These are phyloP conservation scores for Claviceps quebecensis DNA, from an alignment of 2,329 filamentous ascomycete genomes.

Conservation along the genomic window DNA sequence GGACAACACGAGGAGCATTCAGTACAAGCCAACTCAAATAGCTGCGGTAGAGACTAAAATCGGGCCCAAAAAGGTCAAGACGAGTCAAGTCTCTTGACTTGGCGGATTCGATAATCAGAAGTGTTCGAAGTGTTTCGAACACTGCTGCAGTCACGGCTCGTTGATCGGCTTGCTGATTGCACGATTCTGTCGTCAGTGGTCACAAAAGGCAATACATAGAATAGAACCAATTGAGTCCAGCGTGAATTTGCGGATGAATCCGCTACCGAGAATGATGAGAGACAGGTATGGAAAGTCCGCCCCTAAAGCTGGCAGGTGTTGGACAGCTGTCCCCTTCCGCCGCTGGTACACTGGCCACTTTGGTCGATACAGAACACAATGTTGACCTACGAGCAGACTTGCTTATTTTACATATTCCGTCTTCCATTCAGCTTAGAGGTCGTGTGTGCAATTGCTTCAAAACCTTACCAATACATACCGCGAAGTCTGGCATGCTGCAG, in stretches of 20 bases:
- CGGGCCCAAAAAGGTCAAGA: constrained; percentile 15
- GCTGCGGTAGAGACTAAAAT: constrained; percentile 21
- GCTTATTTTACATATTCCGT: too few species aligned
- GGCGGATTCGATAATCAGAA: background rate
- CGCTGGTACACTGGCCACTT: background rate
- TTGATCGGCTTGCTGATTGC: background rate
- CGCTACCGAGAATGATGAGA: background rate
- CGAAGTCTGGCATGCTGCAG: background rate
- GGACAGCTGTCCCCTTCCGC: background rate
- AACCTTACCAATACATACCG: background rate
- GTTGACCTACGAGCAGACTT: too few species aligned
- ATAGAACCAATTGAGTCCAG: background rate
- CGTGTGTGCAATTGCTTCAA: background rate
- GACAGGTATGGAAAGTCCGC: too few species aligned
- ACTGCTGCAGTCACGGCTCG: background rate
- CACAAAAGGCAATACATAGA: background rate
- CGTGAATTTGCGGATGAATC: too few species aligned
- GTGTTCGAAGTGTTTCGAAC: background rate
- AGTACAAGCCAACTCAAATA: constrained; percentile 22
- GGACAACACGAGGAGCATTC: constrained; percentile 8
- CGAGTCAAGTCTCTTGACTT: background rate
- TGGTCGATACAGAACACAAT: too few species aligned
- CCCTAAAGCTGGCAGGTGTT: constrained; percentile 3
- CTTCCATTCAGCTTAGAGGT: background rate
- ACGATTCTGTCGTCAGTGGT: background rate